Percentiles rank a stretch among this genome's conserved stretches.
Evolutionary conservation across 345 rosid genomes (phyloP).

Genomic region (Melaleuca alternifolia): DNA sequence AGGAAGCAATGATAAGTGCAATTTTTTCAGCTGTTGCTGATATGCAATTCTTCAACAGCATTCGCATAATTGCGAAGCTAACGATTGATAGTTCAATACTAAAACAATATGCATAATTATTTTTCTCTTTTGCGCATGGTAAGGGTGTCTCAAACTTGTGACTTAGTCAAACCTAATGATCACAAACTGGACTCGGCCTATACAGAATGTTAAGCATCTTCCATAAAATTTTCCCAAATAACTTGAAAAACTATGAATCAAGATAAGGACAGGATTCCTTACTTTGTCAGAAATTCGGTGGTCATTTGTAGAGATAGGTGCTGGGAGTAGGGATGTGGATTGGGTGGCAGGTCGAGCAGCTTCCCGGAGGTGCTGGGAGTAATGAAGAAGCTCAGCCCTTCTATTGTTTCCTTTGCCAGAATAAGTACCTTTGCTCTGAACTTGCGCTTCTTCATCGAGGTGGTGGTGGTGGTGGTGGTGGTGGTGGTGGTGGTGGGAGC

Average conservation of each 20-base stretch:
- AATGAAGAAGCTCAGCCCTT: conserved; percentile 41
- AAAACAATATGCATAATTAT: neutral
- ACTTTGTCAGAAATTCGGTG: neutral
- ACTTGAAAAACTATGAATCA: neutral
- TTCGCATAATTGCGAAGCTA: neutral
- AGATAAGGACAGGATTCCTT: neutral
- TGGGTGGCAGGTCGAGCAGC: conserved; percentile 12
- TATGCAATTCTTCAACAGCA: neutral
- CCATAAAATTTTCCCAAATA: neutral
- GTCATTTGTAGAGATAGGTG: conserved; percentile 8
- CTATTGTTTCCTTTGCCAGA: conserved; percentile 20
- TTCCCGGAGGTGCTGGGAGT: conserved; percentile 21
- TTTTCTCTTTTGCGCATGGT: neutral
- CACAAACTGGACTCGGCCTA: neutral
- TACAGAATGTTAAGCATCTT: neutral
- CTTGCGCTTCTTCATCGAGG: neutral
- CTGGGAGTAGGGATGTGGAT: conserved; percentile 1
- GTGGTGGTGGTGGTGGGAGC: neutral
- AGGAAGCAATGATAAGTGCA: neutral
- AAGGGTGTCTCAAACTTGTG: neutral
- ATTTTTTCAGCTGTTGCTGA: neutral
- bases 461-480: neutral
- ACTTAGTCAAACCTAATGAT: neutral
- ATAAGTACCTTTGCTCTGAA: neutral
- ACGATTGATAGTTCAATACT: neutral